These are phyloP conservation scores for Plasmodium vinckei DNA, from an alignment of 169 alveolate genomes.

Conservation along the genomic window DNA sequence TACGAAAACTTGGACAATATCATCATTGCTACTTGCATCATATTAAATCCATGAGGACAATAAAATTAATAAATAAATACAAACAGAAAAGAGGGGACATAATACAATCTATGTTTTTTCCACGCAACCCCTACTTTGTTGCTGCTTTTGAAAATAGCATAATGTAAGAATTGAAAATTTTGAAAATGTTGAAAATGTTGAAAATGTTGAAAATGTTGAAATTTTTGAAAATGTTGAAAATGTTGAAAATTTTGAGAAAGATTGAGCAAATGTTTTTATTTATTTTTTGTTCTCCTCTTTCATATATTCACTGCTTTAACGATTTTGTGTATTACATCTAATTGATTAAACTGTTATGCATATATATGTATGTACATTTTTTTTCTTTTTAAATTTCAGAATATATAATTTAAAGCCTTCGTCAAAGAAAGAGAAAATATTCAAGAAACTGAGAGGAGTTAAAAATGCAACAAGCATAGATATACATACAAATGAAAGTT, in stretches of 20 bases:
- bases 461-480: slow-evolving; percentile 67
- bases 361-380: not conserved
- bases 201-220: too few relatives aligned
- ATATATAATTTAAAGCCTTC: slow-evolving; percentile 61
- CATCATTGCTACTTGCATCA: slow-evolving; percentile 66
- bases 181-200: not conserved
- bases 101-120: slow-evolving; percentile 66
- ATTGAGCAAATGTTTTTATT: not conserved
- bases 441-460: slow-evolving; percentile 68
- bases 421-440: slow-evolving; percentile 34
- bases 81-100: slow-evolving; percentile 71
- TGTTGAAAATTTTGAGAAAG: not conserved
- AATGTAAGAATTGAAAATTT: slow-evolving; percentile 38
- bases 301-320: too few relatives aligned
- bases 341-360: not conserved
- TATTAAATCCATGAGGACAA: slow-evolving; percentile 68
- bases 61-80: slow-evolving; percentile 70
- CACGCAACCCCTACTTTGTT: slow-evolving; percentile 44
- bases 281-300: not conserved
- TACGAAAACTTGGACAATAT: slow-evolving; percentile 67
- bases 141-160: slow-evolving; percentile 72
- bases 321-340: not conserved
- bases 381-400: not conserved
- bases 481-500: slow-evolving; percentile 68
- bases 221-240: not conserved